phyloP scores from a whole-genome alignment of 2,329 filamentous ascomycete species.

The Aspergillus transmontanensis region DNA sequence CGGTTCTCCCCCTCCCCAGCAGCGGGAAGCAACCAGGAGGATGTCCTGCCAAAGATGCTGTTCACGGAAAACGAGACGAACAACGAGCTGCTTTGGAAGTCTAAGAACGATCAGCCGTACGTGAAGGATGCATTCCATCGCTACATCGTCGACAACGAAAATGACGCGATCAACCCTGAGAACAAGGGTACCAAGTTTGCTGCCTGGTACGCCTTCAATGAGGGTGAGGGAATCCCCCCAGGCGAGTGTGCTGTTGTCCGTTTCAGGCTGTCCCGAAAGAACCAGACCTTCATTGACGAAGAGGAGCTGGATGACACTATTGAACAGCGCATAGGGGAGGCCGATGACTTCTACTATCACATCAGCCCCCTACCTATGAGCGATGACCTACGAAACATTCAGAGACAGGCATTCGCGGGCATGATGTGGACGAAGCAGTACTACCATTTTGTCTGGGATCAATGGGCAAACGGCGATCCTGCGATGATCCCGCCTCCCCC shows the following conservation, averaged over 20 bases:
- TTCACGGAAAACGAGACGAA: conserved; percentile 98
- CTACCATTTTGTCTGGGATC: conserved; percentile 96
- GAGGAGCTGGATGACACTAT: conserved; percentile 90
- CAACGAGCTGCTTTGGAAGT: conserved; percentile 72
- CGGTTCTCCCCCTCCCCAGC: conserved; percentile 89
- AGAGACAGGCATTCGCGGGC: conserved; percentile 88
- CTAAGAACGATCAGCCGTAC: conserved; percentile 77
- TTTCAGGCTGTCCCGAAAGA: conserved; percentile 79
- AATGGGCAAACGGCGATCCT: conserved; percentile 95
- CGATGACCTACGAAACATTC: conserved; percentile 91
- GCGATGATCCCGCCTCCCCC: conserved; percentile 82
- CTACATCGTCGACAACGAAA: conserved; percentile 79
- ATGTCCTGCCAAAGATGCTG: conserved; percentile 80
- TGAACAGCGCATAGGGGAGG: conserved; percentile 82
- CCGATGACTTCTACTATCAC: conserved; percentile 93
- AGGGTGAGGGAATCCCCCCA: conserved; percentile 81
- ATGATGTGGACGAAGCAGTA: conserved; percentile 99
- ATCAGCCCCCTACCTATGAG: conserved; percentile 92
- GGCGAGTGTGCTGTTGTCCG: conserved; percentile 95
- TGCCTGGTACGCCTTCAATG: conserved; percentile 90
- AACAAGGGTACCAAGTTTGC: conserved; percentile 83
- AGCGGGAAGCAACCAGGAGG: conserved; percentile 73
- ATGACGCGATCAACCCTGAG: conserved; percentile 77
- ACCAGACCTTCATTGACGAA: conserved; percentile 82
- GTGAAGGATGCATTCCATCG: conserved; percentile 96